phyloP scores from a whole-genome alignment of 2,329 filamentous ascomycete species.

The Cyphellophora europaea region DNA sequence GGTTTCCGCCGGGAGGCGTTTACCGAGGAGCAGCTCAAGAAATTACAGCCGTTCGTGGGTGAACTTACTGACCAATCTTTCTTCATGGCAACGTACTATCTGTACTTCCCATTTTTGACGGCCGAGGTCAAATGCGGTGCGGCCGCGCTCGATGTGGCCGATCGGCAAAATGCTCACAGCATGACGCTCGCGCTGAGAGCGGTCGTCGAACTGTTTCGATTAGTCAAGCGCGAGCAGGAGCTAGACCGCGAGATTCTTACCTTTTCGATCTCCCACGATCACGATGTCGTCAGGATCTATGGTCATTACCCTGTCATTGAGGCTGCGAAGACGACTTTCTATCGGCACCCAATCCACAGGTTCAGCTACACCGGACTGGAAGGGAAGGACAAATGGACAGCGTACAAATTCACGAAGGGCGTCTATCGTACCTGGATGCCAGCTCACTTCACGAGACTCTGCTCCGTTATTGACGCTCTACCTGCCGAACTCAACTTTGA shows the following conservation, averaged over 20 bases:
- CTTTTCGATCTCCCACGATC: slow-evolving; percentile 34
- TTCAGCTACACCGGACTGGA: slow-evolving; percentile 26
- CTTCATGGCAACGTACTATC: slow-evolving; percentile 16
- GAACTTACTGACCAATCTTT: slow-evolving; percentile 13
- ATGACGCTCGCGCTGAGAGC: slow-evolving; percentile 27
- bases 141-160: slow-evolving; percentile 19
- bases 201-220: slow-evolving; percentile 30
- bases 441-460: slow-evolving; percentile 27
- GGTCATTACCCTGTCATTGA: slow-evolving; percentile 32
- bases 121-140: slow-evolving; percentile 19
- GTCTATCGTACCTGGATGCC: slow-evolving; percentile 29
- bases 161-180: slow-evolving; percentile 23
- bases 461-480: slow-evolving; percentile 26
- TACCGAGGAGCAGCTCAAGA: slow-evolving; percentile 25
- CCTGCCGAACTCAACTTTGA: slow-evolving; percentile 7
- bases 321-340: slow-evolving; percentile 24
- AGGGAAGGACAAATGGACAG: slow-evolving; percentile 28
- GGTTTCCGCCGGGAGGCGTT: slow-evolving; percentile 26
- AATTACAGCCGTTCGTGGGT: slow-evolving; percentile 22
- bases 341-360: slow-evolving; percentile 27
- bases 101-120: slow-evolving; percentile 22
- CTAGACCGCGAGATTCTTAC: slow-evolving; percentile 32
- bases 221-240: slow-evolving; percentile 26
- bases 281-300: slow-evolving; percentile 28
- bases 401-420: slow-evolving; percentile 28